phyloP scores from a whole-genome alignment of 495 filamentous ascomycete genomes.

The Neurospora sp. region DNA sequence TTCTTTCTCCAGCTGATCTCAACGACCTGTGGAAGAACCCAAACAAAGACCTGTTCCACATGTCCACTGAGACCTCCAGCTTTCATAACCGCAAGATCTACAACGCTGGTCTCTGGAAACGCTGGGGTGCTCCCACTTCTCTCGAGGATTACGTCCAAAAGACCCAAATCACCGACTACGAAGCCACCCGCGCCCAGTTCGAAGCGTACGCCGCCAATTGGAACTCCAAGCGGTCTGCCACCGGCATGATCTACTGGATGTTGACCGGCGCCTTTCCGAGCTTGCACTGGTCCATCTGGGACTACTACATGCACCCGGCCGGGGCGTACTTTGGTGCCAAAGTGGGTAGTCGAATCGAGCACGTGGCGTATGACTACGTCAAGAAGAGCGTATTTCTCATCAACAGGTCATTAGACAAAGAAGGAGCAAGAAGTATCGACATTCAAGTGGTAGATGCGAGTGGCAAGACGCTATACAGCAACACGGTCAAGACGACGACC shows the following conservation, averaged over 20 bases:
- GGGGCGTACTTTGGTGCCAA: constrained; percentile 54
- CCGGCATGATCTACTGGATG: constrained; percentile 61
- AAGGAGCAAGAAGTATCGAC: constrained; percentile 32
- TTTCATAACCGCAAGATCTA: constrained; percentile 49
- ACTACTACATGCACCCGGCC: constrained; percentile 50
- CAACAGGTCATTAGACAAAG: constrained; percentile 39
- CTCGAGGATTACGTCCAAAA: constrained; percentile 41
- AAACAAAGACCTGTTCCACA: constrained; percentile 46
- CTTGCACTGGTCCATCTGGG: constrained; percentile 57
- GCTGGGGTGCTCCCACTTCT: constrained; percentile 42
- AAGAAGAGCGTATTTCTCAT: constrained; percentile 40
- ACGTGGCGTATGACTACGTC: constrained; percentile 46
- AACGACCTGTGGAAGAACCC: constrained; percentile 46
- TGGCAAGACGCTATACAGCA: constrained; percentile 31
- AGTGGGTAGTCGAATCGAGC: constrained; percentile 40
- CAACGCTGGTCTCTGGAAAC: constrained; percentile 41
- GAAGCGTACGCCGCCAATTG: constrained; percentile 46
- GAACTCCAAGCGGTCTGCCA: constrained; percentile 43
- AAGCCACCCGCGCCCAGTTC: constrained; percentile 50
- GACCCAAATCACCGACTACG: constrained; percentile 52
- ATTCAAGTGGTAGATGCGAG: constrained; percentile 39
- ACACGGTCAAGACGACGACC: constrained; percentile 16
- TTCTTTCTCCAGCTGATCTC: constrained; percentile 41
- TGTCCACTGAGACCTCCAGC: constrained; percentile 41
- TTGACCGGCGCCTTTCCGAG: constrained; percentile 55